Base-by-base conservation (phyloP, 306 rosid genomes). In the Lagenaria siceraria region DNA sequence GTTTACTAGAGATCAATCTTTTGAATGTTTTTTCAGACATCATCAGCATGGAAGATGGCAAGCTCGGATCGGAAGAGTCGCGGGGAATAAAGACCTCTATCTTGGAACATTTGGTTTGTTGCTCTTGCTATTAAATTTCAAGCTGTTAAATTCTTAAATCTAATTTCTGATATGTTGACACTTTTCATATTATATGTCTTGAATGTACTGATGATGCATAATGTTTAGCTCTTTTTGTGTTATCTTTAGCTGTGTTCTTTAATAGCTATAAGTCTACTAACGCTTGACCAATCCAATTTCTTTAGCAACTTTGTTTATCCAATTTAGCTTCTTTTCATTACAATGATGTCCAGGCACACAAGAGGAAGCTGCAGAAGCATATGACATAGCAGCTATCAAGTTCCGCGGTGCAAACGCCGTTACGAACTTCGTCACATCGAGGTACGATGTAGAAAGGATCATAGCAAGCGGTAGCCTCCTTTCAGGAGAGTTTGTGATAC, bases 1-100 rank as follows among this genome's bases (percentile, higher is more conserved):
- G 73, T 72, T 18, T 46, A 29, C 42, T 4, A 11, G 31, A 55
- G 31, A 55, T 13, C 76, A 14, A 19, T 14, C 21, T 73, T 68
- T 60, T 80, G 1, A 33, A 22, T 36, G 15, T 4, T 63, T 48
- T 38, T 85, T 48, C 81, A 96, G 99, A 72, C 99, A 96, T 82
- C 99, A 96, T 69, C 99, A 96, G 68, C 98, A 96, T 76, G 99
- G 99, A 33, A 87, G 99, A 87, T 96, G 99, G 99, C 99, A 96
- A 85, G 99, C 99, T 58, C 87, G 99, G 83, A 96, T 96, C 22
- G 99, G 99, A 80, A 88, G 99, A 62, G 99, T 96, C 22, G 99
- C 99, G 15, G 99, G 99, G 70, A 96, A 96, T 88, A 96, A 96
- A 59, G 99, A 96, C 83, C 96, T 96, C 60, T 96, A 96, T 85